Evolutionary conservation across 2,329 filamentous ascomycete species (phyloP).

Genomic region (Neodidymelliopsis sp.): DNA sequence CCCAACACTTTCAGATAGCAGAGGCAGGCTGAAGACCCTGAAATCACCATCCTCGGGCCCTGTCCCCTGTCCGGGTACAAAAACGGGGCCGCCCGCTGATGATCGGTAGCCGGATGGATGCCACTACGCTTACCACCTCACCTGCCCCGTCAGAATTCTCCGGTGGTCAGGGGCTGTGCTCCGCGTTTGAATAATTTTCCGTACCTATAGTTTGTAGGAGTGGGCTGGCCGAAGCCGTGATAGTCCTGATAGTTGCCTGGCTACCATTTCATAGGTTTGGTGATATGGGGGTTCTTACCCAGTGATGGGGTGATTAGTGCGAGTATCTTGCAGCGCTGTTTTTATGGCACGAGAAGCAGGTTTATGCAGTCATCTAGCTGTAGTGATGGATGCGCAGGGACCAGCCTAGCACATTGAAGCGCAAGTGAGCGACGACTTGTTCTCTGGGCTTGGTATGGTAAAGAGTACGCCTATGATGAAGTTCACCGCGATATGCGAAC

Average conservation of each 20-base stretch:
- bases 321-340: too few species aligned
- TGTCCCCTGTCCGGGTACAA: slow-evolving; percentile 15
- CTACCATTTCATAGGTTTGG: background rate
- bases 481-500: slow-evolving; percentile 21
- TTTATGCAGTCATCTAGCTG: slow-evolving; percentile 23
- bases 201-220: slow-evolving; percentile 15
- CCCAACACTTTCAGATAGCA: background rate
- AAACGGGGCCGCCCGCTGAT: slow-evolving; percentile 22
- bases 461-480: slow-evolving; percentile 25
- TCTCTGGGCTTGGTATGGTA: slow-evolving; percentile 4
- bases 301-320: too few species aligned
- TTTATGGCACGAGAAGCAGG: slow-evolving; percentile 18
- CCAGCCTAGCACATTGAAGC: background rate
- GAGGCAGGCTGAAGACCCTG: slow-evolving; percentile 26
- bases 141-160: slow-evolving; percentile 14
- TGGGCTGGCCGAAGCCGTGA: slow-evolving; percentile 2
- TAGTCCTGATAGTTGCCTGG: slow-evolving; percentile 4
- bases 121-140: slow-evolving; percentile 16
- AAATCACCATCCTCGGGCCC: slow-evolving; percentile 14
- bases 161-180: slow-evolving; percentile 16
- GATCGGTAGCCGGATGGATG: slow-evolving; percentile 18
- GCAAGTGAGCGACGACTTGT: background rate
- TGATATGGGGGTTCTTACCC: too few species aligned
- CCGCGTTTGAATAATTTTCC: slow-evolving; percentile 2
- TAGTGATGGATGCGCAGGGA: slow-evolving; percentile 8